Percentiles rank a stretch among this genome's conserved stretches.
phyloP scores from a whole-genome alignment of 139 green algal species.

The Nannochloris sp. region DNA sequence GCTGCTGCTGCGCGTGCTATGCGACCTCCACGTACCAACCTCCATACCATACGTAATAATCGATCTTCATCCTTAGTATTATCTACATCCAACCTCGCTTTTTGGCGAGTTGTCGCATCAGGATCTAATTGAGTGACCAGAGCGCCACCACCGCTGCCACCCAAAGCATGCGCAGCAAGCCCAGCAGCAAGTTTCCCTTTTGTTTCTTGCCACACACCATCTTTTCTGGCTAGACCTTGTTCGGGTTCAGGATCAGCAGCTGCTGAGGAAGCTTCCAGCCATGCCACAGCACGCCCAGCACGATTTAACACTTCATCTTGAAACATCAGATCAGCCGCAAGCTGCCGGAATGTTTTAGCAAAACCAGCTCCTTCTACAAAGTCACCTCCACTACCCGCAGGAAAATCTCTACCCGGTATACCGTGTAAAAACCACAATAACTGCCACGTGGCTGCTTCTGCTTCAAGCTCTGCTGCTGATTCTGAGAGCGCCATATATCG shows the following conservation, averaged over 20 bases:
- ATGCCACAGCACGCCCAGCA: constrained; percentile 47
- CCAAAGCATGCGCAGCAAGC: background rate
- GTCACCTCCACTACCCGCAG: constrained; percentile 38
- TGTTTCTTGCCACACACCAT: constrained; percentile 67
- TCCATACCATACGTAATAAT: constrained; percentile 50
- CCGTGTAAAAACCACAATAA: constrained; percentile 50
- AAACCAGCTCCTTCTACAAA: constrained; percentile 37
- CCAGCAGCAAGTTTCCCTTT: constrained; percentile 12
- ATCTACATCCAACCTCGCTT: constrained; percentile 29
- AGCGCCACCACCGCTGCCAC: background rate
- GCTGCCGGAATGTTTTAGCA: constrained; percentile 37
- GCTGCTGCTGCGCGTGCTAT: constrained; percentile 37
- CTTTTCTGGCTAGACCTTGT: constrained; percentile 4
- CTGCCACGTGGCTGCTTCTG: constrained; percentile 56
- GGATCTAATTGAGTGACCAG: constrained; percentile 64
- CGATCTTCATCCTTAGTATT: constrained; percentile 56
- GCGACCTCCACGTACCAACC: constrained; percentile 57
- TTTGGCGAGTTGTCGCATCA: constrained; percentile 46
- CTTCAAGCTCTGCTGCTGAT: constrained; percentile 47
- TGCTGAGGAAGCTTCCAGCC: constrained; percentile 57
- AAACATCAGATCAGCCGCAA: constrained; percentile 30
- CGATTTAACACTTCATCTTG: constrained; percentile 30
- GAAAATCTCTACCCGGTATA: constrained; percentile 28
- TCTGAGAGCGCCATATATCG: constrained; percentile 38
- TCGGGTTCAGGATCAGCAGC: constrained; percentile 6